phyloP scores from a whole-genome alignment of 768 basidiomycete species.

The Pisolithus marmoratus region DNA sequence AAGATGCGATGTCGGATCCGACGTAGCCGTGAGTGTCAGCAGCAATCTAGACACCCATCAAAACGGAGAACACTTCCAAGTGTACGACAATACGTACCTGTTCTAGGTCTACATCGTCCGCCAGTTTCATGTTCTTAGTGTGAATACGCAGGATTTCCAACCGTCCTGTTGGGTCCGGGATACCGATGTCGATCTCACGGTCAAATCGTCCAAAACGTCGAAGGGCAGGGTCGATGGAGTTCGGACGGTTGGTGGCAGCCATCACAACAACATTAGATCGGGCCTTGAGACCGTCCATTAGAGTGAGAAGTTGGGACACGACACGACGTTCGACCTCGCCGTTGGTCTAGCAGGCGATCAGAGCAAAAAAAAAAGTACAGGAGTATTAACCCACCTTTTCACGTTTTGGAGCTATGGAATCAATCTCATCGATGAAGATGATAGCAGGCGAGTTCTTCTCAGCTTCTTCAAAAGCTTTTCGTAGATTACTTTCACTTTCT shows the following conservation, averaged over 20 bases:
- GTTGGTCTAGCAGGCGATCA: slow-evolving; percentile 62
- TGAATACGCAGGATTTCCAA: slow-evolving; percentile 98
- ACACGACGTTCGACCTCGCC: slow-evolving; percentile 99
- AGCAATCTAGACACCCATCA: slow-evolving; percentile 61
- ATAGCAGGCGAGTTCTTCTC: slow-evolving; percentile 99
- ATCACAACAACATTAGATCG: slow-evolving; percentile 99
- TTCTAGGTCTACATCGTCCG: slow-evolving; percentile 95
- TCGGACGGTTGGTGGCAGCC: slow-evolving; percentile 98
- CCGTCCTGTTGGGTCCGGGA: slow-evolving; percentile 98
- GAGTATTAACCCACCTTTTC: slow-evolving; percentile 66
- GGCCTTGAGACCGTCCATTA: slow-evolving; percentile 99
- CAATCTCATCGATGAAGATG: slow-evolving; percentile 99
- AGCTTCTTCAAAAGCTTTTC: slow-evolving; percentile 99
- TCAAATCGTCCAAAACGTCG: slow-evolving; percentile 99
- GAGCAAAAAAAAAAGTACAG: not conserved
- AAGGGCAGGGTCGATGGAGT: slow-evolving; percentile 98
- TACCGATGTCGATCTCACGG: slow-evolving; percentile 98
- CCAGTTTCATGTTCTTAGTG: slow-evolving; percentile 99
- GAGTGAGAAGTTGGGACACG: slow-evolving; percentile 94
- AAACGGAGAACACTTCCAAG: not conserved
- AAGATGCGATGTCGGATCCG: slow-evolving; percentile 93
- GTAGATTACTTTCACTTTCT: slow-evolving; percentile 93
- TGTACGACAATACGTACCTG: slow-evolving; percentile 44
- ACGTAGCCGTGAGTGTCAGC: slow-evolving; percentile 99
- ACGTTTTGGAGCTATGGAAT: slow-evolving; percentile 99